phyloP scores from a whole-genome alignment of 441 rosid genomes.

The Omphalea diandra region DNA sequence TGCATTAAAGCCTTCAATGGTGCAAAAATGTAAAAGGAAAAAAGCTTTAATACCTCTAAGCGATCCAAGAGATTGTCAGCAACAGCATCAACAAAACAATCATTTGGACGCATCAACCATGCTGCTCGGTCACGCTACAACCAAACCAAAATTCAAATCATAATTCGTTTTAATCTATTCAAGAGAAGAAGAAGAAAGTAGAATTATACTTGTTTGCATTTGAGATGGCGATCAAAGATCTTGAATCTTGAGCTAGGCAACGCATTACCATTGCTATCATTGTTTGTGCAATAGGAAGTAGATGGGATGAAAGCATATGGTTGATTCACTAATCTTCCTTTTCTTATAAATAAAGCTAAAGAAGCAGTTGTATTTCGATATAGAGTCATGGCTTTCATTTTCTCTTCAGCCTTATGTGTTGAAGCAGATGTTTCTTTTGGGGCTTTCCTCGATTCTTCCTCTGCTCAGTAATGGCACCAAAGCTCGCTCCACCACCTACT shows the following conservation, averaged over 20 bases:
- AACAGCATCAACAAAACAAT: slow-evolving; percentile 78
- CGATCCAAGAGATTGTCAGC: slow-evolving; percentile 93
- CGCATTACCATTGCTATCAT: slow-evolving; percentile 26
- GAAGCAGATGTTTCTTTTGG: not conserved
- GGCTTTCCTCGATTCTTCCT: too few relatives aligned
- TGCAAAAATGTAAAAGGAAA: not conserved
- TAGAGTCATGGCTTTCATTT: slow-evolving; percentile 32
- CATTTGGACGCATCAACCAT: slow-evolving; percentile 69
- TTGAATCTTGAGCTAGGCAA: slow-evolving; percentile 51
- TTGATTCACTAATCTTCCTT: slow-evolving; percentile 3
- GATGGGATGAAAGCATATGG: slow-evolving; percentile 16
- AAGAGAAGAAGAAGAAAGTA: not conserved
- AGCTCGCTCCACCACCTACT: too few relatives aligned
- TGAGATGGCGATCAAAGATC: slow-evolving; percentile 88
- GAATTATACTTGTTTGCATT: slow-evolving; percentile 63
- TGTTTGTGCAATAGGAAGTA: slow-evolving; percentile 44
- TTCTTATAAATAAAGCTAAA: slow-evolving; percentile 20
- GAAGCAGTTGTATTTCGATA: slow-evolving; percentile 27
- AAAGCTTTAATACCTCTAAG: slow-evolving; percentile 55
- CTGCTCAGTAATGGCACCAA: too few relatives aligned
- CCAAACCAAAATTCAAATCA: slow-evolving; percentile 14
- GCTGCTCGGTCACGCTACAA: slow-evolving; percentile 97
- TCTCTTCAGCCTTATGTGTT: not conserved
- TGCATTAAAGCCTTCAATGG: not conserved
- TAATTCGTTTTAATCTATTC: not conserved